phyloP scores from a whole-genome alignment of 805 yeast species.

The Pichia membranifaciens region DNA sequence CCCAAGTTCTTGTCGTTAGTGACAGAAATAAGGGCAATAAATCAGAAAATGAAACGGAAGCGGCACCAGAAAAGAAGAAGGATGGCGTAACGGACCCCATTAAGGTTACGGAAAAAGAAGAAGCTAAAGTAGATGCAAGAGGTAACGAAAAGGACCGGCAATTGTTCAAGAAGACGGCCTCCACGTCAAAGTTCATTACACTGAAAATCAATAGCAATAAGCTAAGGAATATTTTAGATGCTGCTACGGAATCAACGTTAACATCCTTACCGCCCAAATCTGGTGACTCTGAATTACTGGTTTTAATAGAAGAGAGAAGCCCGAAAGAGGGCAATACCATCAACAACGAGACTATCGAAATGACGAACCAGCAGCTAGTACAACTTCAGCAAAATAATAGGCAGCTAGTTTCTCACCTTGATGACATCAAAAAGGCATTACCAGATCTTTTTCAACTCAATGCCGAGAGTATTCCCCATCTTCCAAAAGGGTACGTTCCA shows the following conservation, averaged over 20 bases:
- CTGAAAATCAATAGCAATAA: background rate
- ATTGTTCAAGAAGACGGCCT: background rate
- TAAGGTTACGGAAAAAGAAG: background rate
- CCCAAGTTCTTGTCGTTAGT: no score
- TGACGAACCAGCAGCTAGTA: background rate
- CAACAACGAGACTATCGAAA: background rate
- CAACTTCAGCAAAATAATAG: background rate
- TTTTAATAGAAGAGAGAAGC: background rate
- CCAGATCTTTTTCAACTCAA: background rate
- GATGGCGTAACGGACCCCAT: no score
- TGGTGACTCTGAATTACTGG: no score
- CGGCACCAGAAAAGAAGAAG: no score
- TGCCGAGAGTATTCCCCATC: constrained; percentile 3
- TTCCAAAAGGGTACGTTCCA: constrained; percentile 27
- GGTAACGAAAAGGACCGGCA: background rate
- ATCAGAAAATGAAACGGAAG: no score
- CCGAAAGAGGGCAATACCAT: background rate
- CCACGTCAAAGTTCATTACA: background rate
- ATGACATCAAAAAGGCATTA: background rate
- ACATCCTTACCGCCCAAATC: no score
- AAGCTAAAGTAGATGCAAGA: background rate
- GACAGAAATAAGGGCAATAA: no score
- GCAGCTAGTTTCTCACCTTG: background rate
- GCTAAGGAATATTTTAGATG: background rate
- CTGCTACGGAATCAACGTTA: no score